Evolutionary conservation across 2,329 filamentous ascomycete species (phyloP).

Genomic region (Colletotrichum tamarilloi): DNA sequence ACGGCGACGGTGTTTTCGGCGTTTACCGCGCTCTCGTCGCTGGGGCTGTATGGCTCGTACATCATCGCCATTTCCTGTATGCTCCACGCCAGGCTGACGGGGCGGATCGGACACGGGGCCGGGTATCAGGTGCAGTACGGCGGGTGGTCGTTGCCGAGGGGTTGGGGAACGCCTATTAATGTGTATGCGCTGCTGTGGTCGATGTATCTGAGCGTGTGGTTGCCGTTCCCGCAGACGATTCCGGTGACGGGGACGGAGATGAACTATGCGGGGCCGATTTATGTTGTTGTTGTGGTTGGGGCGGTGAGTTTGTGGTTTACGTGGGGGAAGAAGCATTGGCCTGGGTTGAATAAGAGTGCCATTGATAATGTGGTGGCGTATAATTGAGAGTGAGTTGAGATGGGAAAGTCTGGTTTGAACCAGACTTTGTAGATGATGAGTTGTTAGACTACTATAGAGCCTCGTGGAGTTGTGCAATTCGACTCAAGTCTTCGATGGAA

Average conservation of each 20-base stretch:
- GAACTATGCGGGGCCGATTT: conserved; percentile 29
- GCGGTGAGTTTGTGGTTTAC: conserved; percentile 29
- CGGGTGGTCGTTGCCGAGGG: conserved; percentile 24
- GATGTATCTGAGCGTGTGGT: conserved; percentile 24
- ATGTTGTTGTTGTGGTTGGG: conserved; percentile 20
- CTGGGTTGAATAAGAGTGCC: conserved; percentile 28
- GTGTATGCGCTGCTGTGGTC: conserved; percentile 30
- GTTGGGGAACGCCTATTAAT: conserved; percentile 25
- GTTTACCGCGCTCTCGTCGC: conserved; percentile 27
- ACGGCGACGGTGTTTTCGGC: conserved; percentile 34
- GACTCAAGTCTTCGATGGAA: neutral
- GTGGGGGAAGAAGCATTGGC: conserved; percentile 31
- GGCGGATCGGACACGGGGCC: conserved; percentile 24
- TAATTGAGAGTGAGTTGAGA: neutral
- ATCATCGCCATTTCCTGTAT: conserved; percentile 32
- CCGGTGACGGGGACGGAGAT: conserved; percentile 31
- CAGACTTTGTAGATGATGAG: neutral
- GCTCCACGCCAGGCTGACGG: conserved; percentile 27
- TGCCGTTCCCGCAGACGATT: conserved; percentile 30
- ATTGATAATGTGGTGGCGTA: conserved; percentile 23
- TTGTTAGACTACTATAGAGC: neutral
- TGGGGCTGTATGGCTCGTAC: conserved; percentile 33
- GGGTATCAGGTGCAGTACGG: conserved; percentile 25
- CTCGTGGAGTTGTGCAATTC: too few relatives aligned
- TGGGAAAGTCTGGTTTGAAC: neutral